Evolutionary conservation across 1,284 basidiomycete species (phyloP).

Genomic region (Ganoderma boninense): DNA sequence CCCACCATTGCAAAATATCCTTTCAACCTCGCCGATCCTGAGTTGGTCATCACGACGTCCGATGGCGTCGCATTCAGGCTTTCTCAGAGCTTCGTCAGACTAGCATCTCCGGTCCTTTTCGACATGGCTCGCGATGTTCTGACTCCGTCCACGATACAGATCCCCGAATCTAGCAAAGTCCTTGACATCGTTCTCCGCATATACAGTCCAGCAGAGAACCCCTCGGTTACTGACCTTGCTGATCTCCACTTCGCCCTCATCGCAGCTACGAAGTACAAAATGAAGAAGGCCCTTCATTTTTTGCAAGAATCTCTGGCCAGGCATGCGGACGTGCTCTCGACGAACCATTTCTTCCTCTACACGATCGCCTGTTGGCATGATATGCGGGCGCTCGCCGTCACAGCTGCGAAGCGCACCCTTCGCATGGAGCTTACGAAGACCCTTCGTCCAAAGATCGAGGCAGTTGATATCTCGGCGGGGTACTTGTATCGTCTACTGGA

Average conservation of each 20-base stretch:
- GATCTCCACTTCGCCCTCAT: constrained; percentile 38
- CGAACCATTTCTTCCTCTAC: constrained; percentile 14
- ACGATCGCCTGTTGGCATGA: constrained; percentile 17
- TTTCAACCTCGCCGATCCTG: background rate
- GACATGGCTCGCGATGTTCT: background rate
- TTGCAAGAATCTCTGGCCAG: constrained; percentile 1
- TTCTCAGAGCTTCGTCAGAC: background rate
- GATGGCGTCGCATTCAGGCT: background rate
- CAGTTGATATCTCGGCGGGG: constrained; percentile 17
- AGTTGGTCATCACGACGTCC: background rate
- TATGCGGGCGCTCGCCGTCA: constrained; percentile 15
- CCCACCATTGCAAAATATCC: background rate
- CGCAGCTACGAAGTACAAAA: constrained; percentile 47
- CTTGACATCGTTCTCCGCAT: background rate
- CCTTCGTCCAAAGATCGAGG: background rate
- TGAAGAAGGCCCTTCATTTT: constrained; percentile 34
- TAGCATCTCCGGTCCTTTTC: background rate
- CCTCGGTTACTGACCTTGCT: constrained; percentile 12
- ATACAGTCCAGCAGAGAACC: background rate
- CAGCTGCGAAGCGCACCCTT: constrained; percentile 17
- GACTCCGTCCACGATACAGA: background rate
- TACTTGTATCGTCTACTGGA: constrained; percentile 27
- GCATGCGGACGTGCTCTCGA: background rate
- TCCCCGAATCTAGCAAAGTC: background rate
- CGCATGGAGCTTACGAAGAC: background rate